Base-by-base conservation (phyloP, 305 asterid species). In the Striga hermonthica region DNA sequence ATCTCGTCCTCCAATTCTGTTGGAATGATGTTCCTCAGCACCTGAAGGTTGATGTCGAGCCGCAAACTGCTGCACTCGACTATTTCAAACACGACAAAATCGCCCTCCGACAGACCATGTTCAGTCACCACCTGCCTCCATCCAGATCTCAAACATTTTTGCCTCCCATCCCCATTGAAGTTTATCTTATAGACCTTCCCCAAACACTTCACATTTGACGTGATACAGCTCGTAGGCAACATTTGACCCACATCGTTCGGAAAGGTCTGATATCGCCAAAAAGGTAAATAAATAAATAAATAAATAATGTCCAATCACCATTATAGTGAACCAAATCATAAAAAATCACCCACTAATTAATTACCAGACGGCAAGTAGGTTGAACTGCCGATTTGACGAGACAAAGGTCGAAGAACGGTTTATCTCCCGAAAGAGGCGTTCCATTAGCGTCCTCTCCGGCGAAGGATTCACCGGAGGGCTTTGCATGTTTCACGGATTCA, bases 91-190 rank as follows among this genome's bases (percentile, higher is more conserved):
- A 40, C 38, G 45, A 69, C 13, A 52, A 28, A 37, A 41, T 69
- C 74, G 3, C 63, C 68, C 37, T 28, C 74, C 28, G 3, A 1
- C 6, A 69, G 14, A 41, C 40, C 7, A 5, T 69, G 47, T 3
- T 39, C 38, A 22, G 15, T 43, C 11, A 69, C 35, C 14, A 69
- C 3, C 48, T 41, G 56, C 57, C 39, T 60, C 74, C 74, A 69
- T 52, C 68, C 74, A 4, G 8, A 4, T 0, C 74, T 67, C 13
- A 69, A 53, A 3, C 9, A 0, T 34, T 69, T 61, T 12, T 9
- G 62, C 38, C 3, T 53, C 37, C 57, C 39, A 12, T 13, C 2
- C 9, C 67, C 74, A 16, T 28, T 22, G 57, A 69, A 69, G 28
- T 7, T 3, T 14, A 67, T 36, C 12, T 44, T 50, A 13, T 60